Conservation (phyloP, 2,329 filamentous ascomycete species). For the Colletotrichum lindemuthianum region DNA sequence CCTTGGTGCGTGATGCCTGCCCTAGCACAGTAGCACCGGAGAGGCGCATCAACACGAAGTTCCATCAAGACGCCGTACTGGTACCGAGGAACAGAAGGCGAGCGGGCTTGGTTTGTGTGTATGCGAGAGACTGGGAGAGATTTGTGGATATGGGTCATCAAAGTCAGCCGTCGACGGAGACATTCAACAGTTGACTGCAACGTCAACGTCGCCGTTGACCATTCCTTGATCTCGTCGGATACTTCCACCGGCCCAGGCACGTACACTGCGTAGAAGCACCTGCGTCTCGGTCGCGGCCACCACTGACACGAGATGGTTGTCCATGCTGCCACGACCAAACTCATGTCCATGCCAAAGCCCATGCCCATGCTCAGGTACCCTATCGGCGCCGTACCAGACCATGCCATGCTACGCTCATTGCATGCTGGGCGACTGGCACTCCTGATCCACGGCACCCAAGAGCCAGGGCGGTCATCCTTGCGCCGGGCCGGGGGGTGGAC, state of each 20-base stretch:
- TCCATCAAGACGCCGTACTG: too few species aligned
- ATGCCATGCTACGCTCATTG: conserved; percentile 33
- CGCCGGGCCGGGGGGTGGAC: conserved; percentile 24
- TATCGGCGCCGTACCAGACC: conserved; percentile 16
- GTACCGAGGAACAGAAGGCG: neutral
- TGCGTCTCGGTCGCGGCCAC: conserved; percentile 7
- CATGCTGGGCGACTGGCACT: conserved; percentile 29
- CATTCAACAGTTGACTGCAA: too few species aligned
- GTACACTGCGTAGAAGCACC: neutral
- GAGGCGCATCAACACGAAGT: conserved; percentile 12
- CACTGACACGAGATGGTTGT: conserved; percentile 13
- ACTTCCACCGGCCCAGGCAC: too few species aligned
- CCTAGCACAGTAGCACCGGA: conserved; percentile 17
- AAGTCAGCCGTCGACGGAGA: too few species aligned
- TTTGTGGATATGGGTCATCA: too few species aligned
- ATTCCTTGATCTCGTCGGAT: too few species aligned
- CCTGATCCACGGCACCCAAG: conserved; percentile 6
- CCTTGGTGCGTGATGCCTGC: neutral
- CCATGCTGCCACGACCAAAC: conserved; percentile 28
- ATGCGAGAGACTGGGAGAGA: too few species aligned
- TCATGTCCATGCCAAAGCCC: neutral
- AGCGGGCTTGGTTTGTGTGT: too few species aligned
- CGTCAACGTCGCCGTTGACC: too few species aligned
- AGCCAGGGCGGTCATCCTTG: conserved; percentile 20
- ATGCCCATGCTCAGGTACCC: too few species aligned